These are phyloP conservation scores for Talaromyces sp. DNA, from an alignment of 2,329 filamentous ascomycete species.

Conservation along the genomic window DNA sequence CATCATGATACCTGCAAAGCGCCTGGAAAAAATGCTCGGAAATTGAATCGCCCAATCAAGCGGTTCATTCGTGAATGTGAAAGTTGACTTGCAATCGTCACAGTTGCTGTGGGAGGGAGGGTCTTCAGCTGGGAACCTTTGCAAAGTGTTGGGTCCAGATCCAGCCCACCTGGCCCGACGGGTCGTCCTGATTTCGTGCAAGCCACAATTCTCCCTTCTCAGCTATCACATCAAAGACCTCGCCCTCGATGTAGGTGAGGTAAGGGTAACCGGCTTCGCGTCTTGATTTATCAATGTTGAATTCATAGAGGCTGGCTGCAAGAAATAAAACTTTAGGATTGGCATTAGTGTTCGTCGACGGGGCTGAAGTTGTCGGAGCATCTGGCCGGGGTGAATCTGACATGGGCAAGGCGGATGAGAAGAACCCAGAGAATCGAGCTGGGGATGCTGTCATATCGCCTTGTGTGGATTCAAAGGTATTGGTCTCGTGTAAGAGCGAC, in stretches of 20 bases:
- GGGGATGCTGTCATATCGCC: slow-evolving; percentile 28
- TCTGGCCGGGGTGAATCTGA: slow-evolving; percentile 53
- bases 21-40: slow-evolving; percentile 9
- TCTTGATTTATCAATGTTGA: slow-evolving; percentile 89
- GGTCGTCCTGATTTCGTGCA: slow-evolving; percentile 93
- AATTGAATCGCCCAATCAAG: background rate
- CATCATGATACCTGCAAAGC: slow-evolving; percentile 4
- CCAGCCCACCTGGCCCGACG: slow-evolving; percentile 76
- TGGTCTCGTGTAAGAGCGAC: slow-evolving; percentile 28
- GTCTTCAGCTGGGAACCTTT: slow-evolving; percentile 38
- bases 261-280: slow-evolving; percentile 94
- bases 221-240: slow-evolving; percentile 89
- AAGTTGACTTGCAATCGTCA: background rate
- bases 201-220: slow-evolving; percentile 98
- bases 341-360: slow-evolving; percentile 32
- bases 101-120: background rate
- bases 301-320: slow-evolving; percentile 90
- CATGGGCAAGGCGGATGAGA: slow-evolving; percentile 81
- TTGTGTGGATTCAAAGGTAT: slow-evolving; percentile 13
- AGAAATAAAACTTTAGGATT: slow-evolving; percentile 72
- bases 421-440: slow-evolving; percentile 67
- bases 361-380: slow-evolving; percentile 33
- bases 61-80: background rate
- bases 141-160: slow-evolving; percentile 99
- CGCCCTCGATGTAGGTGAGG: slow-evolving; percentile 88